Evolutionary conservation across 306 rosid genomes (phyloP).

Genomic region (Inga laurina): DNA sequence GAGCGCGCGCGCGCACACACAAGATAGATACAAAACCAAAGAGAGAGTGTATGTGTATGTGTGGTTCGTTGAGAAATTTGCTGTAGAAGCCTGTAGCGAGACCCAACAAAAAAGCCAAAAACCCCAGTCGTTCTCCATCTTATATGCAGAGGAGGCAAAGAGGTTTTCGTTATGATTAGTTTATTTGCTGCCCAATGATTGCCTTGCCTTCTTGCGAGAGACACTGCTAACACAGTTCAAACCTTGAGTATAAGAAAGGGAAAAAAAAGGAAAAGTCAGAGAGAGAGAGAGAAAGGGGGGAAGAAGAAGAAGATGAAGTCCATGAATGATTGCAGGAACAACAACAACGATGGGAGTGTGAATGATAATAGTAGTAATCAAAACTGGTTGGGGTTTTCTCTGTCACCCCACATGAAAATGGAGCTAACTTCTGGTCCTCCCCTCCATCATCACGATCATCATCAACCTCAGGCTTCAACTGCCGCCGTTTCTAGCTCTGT

Average conservation of each 20-base stretch:
- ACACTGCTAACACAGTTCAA: constrained; percentile 24
- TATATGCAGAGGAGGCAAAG: constrained; percentile 15
- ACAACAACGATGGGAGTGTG: constrained; percentile 29
- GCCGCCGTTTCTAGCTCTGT: constrained; percentile 40
- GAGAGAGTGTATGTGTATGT: background rate
- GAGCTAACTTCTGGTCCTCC: constrained; percentile 47
- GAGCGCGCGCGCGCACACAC: too few relatives aligned
- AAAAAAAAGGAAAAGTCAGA: constrained; percentile 17
- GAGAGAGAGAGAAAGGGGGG: constrained; percentile 20
- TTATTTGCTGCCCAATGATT: constrained; percentile 63
- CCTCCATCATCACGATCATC: constrained; percentile 38
- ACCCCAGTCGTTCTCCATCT: constrained; percentile 17
- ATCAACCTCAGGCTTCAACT: constrained; percentile 39
- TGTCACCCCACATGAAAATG: constrained; percentile 92
- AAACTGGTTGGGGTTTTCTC: constrained; percentile 95
- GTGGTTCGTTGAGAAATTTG: constrained; percentile 31
- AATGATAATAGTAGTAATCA: constrained; percentile 23
- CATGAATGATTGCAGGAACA: constrained; percentile 49
- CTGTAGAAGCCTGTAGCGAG: constrained; percentile 21
- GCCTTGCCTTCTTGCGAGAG: constrained; percentile 40
- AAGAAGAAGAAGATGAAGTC: constrained; percentile 66
- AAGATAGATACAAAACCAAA: background rate
- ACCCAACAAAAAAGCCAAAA: constrained; percentile 43
- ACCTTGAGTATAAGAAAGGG: constrained; percentile 30
- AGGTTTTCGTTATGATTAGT: constrained; percentile 49